phyloP scores from a whole-genome alignment of 225 moss, liverwort and hornwort species.

The Marchantia polymorpha region DNA sequence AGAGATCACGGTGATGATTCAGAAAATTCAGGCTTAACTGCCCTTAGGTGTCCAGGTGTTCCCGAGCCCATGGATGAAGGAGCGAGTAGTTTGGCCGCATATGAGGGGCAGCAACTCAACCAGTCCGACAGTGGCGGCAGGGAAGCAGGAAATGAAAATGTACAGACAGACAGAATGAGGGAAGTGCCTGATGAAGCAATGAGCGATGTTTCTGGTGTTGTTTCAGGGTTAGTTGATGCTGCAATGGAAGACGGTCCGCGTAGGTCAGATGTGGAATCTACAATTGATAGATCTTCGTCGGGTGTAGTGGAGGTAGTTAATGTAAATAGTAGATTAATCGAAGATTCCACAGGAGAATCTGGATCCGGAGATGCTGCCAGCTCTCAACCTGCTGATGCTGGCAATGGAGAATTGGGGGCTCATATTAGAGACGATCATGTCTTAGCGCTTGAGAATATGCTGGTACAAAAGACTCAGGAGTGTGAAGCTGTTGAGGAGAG shows the following conservation, averaged over 20 bases:
- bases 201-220: constrained; percentile 83
- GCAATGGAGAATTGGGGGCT: constrained; percentile 20
- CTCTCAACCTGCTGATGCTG: constrained; percentile 22
- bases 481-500: constrained; percentile 60
- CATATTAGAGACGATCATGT: constrained; percentile 55
- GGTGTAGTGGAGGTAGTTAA: constrained; percentile 49
- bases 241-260: constrained; percentile 48
- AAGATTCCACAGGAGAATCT: constrained; percentile 31
- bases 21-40: constrained; percentile 73
- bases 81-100: constrained; percentile 48
- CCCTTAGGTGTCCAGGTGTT: constrained; percentile 51
- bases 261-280: constrained; percentile 36
- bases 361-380: constrained; percentile 35
- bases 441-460: constrained; percentile 41
- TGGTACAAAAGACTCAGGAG: constrained; percentile 55
- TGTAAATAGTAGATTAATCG: constrained; percentile 34
- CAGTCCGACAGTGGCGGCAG: constrained; percentile 56
- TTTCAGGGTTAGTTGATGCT: constrained; percentile 53
- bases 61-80: constrained; percentile 98
- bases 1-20: constrained; percentile 63
- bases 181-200: constrained; percentile 80
- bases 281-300: constrained; percentile 29
- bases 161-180: constrained; percentile 52
- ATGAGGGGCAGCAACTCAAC: constrained; percentile 52
- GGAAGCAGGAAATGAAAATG: constrained; percentile 44